Percentiles rank a stretch among this genome's conserved stretches.
phyloP scores from a whole-genome alignment of 345 rosid genomes.

The Hypericum androsaemum region DNA sequence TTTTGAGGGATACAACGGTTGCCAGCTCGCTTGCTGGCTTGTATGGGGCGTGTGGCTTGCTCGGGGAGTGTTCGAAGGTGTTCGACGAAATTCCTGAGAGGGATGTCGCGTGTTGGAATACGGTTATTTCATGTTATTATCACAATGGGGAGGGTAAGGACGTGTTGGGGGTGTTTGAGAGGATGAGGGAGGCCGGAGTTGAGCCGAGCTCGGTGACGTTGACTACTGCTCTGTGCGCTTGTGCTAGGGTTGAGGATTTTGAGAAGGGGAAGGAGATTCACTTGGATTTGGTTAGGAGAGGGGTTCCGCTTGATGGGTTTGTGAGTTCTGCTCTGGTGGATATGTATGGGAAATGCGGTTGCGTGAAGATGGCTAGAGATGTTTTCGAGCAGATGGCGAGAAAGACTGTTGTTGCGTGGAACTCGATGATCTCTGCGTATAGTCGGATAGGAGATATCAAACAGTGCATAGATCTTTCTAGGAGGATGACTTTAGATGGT shows the following conservation, averaged over 20 bases:
- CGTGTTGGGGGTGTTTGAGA: conserved; percentile 40
- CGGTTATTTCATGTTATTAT: conserved; percentile 56
- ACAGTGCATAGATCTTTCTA: conserved; percentile 41
- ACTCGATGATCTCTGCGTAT: conserved; percentile 46
- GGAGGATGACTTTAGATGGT: conserved; percentile 47
- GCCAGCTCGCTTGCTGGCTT: conserved; percentile 45
- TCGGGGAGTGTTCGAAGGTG: conserved; percentile 26
- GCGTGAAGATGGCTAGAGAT: conserved; percentile 44
- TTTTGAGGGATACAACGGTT: conserved; percentile 42
- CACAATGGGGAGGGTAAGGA: conserved; percentile 53
- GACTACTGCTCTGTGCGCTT: conserved; percentile 38
- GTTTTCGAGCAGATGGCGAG: conserved; percentile 36
- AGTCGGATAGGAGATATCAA: conserved; percentile 37
- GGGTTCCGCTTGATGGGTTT: conserved; percentile 37
- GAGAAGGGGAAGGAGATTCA: conserved; percentile 59
- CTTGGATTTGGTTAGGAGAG: conserved; percentile 21
- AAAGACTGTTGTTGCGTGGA: conserved; percentile 55
- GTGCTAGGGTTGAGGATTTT: conserved; percentile 53
- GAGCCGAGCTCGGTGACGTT: conserved; percentile 53
- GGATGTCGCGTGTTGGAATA: conserved; percentile 63
- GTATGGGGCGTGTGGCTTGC: conserved; percentile 42
- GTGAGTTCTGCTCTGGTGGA: conserved; percentile 64
- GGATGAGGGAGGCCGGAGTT: conserved; percentile 46
- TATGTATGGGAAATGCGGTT: conserved; percentile 59
- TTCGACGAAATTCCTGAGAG: conserved; percentile 65